These are phyloP conservation scores for Fusarium fujikuroi DNA, from an alignment of 2,329 filamentous ascomycete species.

Conservation along the genomic window DNA sequence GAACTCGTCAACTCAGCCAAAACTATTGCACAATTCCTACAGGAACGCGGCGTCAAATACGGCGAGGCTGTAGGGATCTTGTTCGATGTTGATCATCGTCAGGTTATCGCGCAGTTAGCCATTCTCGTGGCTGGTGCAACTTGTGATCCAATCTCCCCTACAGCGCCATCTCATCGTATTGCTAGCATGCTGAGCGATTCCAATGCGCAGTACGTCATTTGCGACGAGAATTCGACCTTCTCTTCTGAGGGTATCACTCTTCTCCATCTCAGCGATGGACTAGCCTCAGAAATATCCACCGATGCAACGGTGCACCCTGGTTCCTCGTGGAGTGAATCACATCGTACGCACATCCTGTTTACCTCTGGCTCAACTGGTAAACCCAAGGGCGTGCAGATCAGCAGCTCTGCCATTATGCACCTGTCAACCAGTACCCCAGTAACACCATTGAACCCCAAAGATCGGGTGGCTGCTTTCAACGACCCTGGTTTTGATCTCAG, in stretches of 20 bases:
- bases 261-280: neutral
- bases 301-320: too few species aligned
- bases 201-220: neutral
- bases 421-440: neutral
- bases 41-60: neutral
- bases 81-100: neutral
- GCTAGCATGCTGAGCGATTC: neutral
- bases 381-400: neutral
- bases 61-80: neutral
- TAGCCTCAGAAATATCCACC: rapidly evolving
- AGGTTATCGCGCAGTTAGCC: neutral
- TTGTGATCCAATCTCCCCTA: neutral
- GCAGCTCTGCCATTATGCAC: neutral
- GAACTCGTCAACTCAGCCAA: neutral
- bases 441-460: neutral
- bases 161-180: neutral
- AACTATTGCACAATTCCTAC: neutral
- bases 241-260: neutral
- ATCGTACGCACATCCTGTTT: neutral
- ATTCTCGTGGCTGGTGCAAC: neutral
- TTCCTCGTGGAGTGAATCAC: neutral
- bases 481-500: conserved; percentile 3
- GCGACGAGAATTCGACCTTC: neutral
- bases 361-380: conserved; percentile 2
- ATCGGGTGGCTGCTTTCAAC: neutral